A percentile compares a stretch with the other conserved stretches of the same genome.
Evolutionary conservation across 2,329 filamentous ascomycete species (phyloP).

Genomic region (Zarea fungicola): DNA sequence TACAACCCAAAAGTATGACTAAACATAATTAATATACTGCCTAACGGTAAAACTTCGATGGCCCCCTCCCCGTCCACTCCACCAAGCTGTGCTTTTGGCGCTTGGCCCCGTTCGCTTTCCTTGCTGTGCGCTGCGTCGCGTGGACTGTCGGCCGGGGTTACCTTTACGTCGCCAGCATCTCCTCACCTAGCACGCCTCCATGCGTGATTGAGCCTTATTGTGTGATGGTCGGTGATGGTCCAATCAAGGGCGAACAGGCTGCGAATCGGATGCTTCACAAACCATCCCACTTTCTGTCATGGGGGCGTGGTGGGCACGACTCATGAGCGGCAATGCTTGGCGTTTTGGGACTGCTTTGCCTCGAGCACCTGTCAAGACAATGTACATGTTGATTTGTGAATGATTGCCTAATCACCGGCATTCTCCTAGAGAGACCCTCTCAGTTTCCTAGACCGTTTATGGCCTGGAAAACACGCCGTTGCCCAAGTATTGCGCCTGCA

Average conservation of each 20-base stretch:
- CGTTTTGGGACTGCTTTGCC: too few species aligned
- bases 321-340: slow-evolving; percentile 7
- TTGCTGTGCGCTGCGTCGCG: not conserved
- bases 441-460: too few species aligned
- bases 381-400: too few species aligned
- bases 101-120: slow-evolving; percentile 1
- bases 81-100: not conserved
- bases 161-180: not conserved
- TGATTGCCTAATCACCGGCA: too few species aligned
- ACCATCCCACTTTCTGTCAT: not conserved
- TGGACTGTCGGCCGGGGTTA: not conserved
- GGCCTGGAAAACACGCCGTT: too few species aligned
- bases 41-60: too few species aligned
- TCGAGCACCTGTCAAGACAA: too few species aligned
- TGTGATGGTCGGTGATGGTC: too few species aligned
- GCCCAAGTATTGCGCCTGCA: too few species aligned
- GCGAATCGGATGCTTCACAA: not conserved
- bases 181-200: not conserved
- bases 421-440: too few species aligned
- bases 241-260: not conserved
- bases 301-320: not conserved
- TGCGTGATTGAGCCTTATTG: not conserved
- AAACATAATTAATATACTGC: not conserved
- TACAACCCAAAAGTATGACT: too few species aligned
- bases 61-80: too few species aligned